phyloP scores from a whole-genome alignment of 495 filamentous ascomycete genomes.

The Clohesyomyces aquaticus region DNA sequence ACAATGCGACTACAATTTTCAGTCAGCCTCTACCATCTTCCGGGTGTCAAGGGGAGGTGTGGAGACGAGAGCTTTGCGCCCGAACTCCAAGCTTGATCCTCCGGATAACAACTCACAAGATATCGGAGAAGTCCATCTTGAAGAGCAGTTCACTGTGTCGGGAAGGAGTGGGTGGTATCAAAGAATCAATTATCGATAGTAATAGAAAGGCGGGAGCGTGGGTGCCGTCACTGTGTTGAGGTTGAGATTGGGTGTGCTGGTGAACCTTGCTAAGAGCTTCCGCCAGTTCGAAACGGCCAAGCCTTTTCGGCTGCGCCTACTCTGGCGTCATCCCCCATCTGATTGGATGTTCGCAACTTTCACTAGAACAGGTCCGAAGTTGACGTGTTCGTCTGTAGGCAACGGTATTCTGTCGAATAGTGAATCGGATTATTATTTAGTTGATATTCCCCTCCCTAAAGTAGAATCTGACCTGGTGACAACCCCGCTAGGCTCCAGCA shows the following conservation, averaged over 20 bases:
- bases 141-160: background rate
- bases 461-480: background rate
- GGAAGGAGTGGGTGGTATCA: background rate
- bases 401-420: too few species aligned
- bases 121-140: constrained; percentile 52
- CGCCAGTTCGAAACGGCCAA: background rate
- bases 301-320: background rate
- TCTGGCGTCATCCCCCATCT: background rate
- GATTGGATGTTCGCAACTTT: background rate
- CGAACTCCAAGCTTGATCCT: constrained; percentile 18
- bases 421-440: too few species aligned
- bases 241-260: background rate
- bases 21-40: constrained; percentile 29
- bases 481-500: background rate
- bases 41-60: background rate
- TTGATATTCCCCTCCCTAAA: background rate
- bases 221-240: background rate
- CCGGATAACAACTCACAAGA: constrained; percentile 45
- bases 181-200: background rate
- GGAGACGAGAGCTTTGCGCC: constrained; percentile 6
- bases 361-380: background rate
- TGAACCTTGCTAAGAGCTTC: background rate
- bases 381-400: background rate
- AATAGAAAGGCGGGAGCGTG: background rate
- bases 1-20: constrained; percentile 73